A percentile compares a stretch with the other conserved stretches of the same genome.
Conservation (phyloP, 352 stramenopile genomes). For the Sclerospora graminicola region DNA sequence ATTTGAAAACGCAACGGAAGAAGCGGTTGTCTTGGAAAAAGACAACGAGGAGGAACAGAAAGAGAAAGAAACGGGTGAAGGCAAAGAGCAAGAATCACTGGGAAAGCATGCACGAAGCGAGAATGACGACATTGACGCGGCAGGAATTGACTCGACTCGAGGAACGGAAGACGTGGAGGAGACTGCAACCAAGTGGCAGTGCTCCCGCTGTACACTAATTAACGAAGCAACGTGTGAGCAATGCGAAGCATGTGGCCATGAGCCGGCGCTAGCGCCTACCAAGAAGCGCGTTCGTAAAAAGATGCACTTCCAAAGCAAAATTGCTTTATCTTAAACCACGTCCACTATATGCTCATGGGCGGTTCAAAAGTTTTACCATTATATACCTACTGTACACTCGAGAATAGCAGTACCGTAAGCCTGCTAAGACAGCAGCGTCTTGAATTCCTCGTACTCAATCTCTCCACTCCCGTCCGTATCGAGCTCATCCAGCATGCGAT, state of each 20-base stretch:
- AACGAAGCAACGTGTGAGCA: constrained; percentile 42
- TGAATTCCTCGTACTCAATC: constrained; percentile 96
- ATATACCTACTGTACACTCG: neutral
- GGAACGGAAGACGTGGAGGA: constrained; percentile 10
- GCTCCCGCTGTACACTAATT: constrained; percentile 68
- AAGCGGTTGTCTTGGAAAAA: constrained; percentile 23
- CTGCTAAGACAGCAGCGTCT: constrained; percentile 76
- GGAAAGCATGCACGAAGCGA: constrained; percentile 26
- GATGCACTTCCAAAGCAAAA: constrained; percentile 73
- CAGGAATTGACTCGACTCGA: constrained; percentile 10
- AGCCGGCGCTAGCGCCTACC: constrained; percentile 20
- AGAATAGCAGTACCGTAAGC: neutral
- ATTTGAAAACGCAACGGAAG: constrained; percentile 24
- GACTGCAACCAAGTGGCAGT: constrained; percentile 44
- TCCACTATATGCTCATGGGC: too few relatives aligned
- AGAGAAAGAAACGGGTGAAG: neutral
- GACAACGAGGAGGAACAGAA: constrained; percentile 10
- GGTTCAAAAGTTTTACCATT: constrained; percentile 2
- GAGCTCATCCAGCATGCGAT: constrained; percentile 93
- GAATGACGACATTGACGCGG: constrained; percentile 16
- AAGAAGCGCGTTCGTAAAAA: constrained; percentile 61
- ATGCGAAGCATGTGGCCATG: constrained; percentile 62
- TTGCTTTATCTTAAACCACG: constrained; percentile 46
- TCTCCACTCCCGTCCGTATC: constrained; percentile 90
- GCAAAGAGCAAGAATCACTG: constrained; percentile 10